Evolutionary conservation across 2,329 filamentous ascomycete species (phyloP).

Genomic region (Pyrenophora teres): DNA sequence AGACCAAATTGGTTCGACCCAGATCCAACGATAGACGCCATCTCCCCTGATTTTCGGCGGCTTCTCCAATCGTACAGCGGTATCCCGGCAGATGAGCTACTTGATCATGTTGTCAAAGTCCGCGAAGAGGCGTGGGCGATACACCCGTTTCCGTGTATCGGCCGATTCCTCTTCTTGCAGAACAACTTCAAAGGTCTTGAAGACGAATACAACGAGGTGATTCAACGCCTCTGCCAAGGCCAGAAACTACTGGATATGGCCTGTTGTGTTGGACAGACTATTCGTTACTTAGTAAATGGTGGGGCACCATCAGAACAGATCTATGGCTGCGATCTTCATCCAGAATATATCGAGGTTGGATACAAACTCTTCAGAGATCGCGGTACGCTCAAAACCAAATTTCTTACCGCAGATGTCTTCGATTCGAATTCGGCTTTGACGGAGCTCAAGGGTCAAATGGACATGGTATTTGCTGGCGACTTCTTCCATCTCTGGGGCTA

Average conservation of each 20-base stretch:
- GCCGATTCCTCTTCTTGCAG: slow-evolving; percentile 40
- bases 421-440: slow-evolving; percentile 33
- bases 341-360: slow-evolving; percentile 59
- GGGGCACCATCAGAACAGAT: slow-evolving; percentile 49
- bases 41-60: slow-evolving; percentile 33
- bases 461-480: slow-evolving; percentile 49
- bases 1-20: slow-evolving; percentile 34
- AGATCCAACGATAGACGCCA: slow-evolving; percentile 24
- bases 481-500: slow-evolving; percentile 52
- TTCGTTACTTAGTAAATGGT: slow-evolving; percentile 48
- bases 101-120: slow-evolving; percentile 38
- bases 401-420: slow-evolving; percentile 59
- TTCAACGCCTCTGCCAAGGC: slow-evolving; percentile 33
- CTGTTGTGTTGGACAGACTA: slow-evolving; percentile 53
- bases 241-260: slow-evolving; percentile 49
- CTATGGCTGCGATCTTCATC: slow-evolving; percentile 47
- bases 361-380: slow-evolving; percentile 46
- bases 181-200: slow-evolving; percentile 24
- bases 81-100: slow-evolving; percentile 39
- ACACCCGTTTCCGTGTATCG: slow-evolving; percentile 41
- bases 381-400: slow-evolving; percentile 52
- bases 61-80: slow-evolving; percentile 46
- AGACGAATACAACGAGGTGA: slow-evolving; percentile 30
- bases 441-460: slow-evolving; percentile 36
- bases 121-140: slow-evolving; percentile 34